A percentile compares a stretch with the other conserved stretches of the same genome.
phyloP scores from a whole-genome alignment of 495 filamentous ascomycete genomes.

The Neurospora sp. region DNA sequence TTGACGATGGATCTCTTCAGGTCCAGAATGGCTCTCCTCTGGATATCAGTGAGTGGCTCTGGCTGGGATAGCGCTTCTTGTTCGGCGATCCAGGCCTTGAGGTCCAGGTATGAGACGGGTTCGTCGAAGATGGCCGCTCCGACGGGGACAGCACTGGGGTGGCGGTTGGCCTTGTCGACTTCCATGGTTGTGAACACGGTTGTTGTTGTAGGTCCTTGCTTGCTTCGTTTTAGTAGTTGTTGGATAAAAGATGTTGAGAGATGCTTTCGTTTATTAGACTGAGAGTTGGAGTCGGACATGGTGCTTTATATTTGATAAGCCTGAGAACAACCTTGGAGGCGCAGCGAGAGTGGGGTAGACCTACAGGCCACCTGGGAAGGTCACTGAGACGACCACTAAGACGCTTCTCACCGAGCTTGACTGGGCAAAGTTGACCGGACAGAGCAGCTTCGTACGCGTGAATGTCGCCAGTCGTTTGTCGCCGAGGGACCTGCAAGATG shows the following conservation, averaged over 20 bases:
- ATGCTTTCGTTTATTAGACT: neutral
- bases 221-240: neutral
- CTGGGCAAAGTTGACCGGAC: neutral
- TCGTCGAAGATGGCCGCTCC: slow-evolving; percentile 2
- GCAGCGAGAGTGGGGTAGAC: neutral
- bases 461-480: neutral
- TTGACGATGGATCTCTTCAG: slow-evolving; percentile 17
- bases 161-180: neutral
- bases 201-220: neutral
- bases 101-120: slow-evolving; percentile 15
- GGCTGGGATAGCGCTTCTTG: slow-evolving; percentile 20
- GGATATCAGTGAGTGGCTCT: slow-evolving; percentile 18
- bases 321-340: neutral
- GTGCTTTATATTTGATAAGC: neutral
- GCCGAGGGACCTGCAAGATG: neutral
- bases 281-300: neutral
- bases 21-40: slow-evolving; percentile 20
- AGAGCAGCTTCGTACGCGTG: neutral
- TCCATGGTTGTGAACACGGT: neutral
- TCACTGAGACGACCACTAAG: neutral
- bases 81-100: slow-evolving; percentile 27
- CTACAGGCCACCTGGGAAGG: neutral
- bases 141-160: neutral
- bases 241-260: neutral
- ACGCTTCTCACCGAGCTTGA: neutral